phyloP scores from a whole-genome alignment of 139 green algal genomes.

The Chara braunii region DNA sequence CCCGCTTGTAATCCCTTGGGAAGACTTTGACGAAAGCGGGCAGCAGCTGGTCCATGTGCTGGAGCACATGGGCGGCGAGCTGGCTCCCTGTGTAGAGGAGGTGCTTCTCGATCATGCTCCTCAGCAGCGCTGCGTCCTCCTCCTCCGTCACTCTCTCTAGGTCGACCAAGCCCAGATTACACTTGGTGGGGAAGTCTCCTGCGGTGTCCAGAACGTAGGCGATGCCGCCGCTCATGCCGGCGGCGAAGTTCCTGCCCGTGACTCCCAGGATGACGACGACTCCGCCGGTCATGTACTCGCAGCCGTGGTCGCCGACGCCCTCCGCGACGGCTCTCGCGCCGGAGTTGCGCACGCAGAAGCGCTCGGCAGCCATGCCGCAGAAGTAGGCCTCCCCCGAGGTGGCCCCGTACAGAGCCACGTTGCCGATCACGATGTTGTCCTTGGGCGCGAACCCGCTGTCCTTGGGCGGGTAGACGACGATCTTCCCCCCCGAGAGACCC shows the following conservation, averaged over 20 bases:
- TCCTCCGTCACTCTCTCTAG: slow-evolving; percentile 57
- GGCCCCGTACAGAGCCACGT: slow-evolving; percentile 85
- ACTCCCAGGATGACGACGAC: slow-evolving; percentile 70
- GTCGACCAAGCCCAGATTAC: slow-evolving; percentile 63
- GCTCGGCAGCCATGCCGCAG: slow-evolving; percentile 73
- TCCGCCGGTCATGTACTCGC: slow-evolving; percentile 94
- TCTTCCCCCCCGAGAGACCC: slow-evolving; percentile 28
- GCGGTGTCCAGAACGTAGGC: slow-evolving; percentile 80
- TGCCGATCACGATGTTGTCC: slow-evolving; percentile 88
- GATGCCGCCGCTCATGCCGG: slow-evolving; percentile 81
- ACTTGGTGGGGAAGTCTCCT: slow-evolving; percentile 44
- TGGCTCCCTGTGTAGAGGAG: slow-evolving; percentile 63
- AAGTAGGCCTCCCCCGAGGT: slow-evolving; percentile 77
- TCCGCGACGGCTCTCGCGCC: slow-evolving; percentile 80
- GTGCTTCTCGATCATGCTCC: slow-evolving; percentile 75
- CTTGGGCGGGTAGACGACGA: slow-evolving; percentile 40
- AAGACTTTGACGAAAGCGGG: slow-evolving; percentile 46
- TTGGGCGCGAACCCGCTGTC: slow-evolving; percentile 53
- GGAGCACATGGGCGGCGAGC: slow-evolving; percentile 26
- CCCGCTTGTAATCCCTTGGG: slow-evolving; percentile 41
- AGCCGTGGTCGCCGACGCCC: slow-evolving; percentile 80
- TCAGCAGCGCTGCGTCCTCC: slow-evolving; percentile 21
- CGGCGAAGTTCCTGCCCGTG: slow-evolving; percentile 86
- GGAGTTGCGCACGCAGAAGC: slow-evolving; percentile 41
- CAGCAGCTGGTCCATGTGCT: slow-evolving; percentile 29